Percentiles rank a stretch among this genome's conserved stretches.
These are phyloP conservation scores for Sisymbrium altissimum DNA, from an alignment of 345 rosid genomes.

Conservation along the genomic window DNA sequence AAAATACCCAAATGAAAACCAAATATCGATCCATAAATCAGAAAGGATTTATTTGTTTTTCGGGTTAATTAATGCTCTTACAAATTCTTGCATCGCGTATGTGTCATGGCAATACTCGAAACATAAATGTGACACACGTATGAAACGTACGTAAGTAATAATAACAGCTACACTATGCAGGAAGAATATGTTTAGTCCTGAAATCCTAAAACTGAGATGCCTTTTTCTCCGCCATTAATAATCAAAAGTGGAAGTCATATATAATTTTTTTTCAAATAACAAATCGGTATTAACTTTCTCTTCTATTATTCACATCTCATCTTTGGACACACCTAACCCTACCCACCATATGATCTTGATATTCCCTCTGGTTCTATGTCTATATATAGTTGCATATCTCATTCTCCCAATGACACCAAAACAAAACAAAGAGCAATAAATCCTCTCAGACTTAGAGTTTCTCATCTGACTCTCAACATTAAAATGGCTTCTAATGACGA, in stretches of 20 bases:
- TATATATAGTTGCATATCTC: conserved; percentile 11
- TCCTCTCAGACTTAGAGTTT: background rate
- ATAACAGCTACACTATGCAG: background rate
- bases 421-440: conserved; percentile 13
- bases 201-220: background rate
- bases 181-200: background rate
- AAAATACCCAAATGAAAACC: background rate
- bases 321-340: conserved; percentile 6
- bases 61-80: background rate
- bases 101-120: background rate
- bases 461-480: background rate
- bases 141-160: background rate
- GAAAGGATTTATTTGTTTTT: background rate
- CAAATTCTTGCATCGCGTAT: background rate
- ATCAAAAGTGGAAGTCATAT: background rate
- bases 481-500: conserved; percentile 40
- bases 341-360: background rate
- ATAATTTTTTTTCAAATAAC: background rate
- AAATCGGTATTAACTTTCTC: too few relatives aligned
- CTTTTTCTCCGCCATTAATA: background rate
- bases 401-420: conserved; percentile 22
- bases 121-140: background rate
- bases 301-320: conserved; percentile 4
- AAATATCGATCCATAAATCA: background rate
- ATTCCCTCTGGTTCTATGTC: conserved; percentile 15